Evolutionary conservation across 2,329 filamentous ascomycete genomes (phyloP).

Genomic region (Fragosphaeria purpurea): DNA sequence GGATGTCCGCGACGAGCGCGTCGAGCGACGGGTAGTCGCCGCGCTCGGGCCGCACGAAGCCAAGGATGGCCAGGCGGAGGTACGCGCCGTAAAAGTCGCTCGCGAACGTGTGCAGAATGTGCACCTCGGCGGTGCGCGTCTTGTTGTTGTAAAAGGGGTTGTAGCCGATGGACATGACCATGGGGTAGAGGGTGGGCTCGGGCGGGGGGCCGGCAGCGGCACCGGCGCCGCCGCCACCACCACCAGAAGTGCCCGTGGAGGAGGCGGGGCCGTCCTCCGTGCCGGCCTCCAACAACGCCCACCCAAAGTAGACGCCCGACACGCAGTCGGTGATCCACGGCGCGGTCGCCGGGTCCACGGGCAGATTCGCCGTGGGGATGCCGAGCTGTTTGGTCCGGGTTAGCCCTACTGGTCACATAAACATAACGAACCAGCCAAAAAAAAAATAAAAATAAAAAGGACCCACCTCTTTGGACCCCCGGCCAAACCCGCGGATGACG

Average conservation of each 20-base stretch:
- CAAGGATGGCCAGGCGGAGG: slow-evolving; percentile 71
- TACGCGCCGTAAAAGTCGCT: slow-evolving; percentile 76
- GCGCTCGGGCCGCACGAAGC: slow-evolving; percentile 80
- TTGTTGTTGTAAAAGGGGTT: slow-evolving; percentile 97
- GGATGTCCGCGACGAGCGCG: slow-evolving; percentile 78
- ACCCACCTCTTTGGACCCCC: slow-evolving; percentile 79
- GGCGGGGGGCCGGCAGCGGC: slow-evolving; percentile 14
- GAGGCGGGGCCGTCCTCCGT: slow-evolving; percentile 31
- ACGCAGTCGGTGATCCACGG: slow-evolving; percentile 54
- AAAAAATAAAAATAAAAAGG: background rate
- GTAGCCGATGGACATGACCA: slow-evolving; percentile 92
- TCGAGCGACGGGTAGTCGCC: slow-evolving; percentile 74
- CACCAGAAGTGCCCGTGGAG: slow-evolving; percentile 31
- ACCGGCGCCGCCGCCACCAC: slow-evolving; percentile 10
- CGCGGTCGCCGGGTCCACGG: slow-evolving; percentile 52
- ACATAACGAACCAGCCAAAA: background rate
- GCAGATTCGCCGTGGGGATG: slow-evolving; percentile 92
- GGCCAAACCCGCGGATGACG: slow-evolving; percentile 86
- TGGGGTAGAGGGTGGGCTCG: slow-evolving; percentile 53
- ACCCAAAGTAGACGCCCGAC: slow-evolving; percentile 90
- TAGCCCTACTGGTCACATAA: too few relatives aligned
- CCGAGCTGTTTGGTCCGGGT: slow-evolving; percentile 52
- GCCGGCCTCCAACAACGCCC: slow-evolving; percentile 59
- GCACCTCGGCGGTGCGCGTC: slow-evolving; percentile 77
- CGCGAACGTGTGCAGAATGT: slow-evolving; percentile 69